Conservation (phyloP, 202 grass and related monocot species). For the Hordeum pubiflorum region DNA sequence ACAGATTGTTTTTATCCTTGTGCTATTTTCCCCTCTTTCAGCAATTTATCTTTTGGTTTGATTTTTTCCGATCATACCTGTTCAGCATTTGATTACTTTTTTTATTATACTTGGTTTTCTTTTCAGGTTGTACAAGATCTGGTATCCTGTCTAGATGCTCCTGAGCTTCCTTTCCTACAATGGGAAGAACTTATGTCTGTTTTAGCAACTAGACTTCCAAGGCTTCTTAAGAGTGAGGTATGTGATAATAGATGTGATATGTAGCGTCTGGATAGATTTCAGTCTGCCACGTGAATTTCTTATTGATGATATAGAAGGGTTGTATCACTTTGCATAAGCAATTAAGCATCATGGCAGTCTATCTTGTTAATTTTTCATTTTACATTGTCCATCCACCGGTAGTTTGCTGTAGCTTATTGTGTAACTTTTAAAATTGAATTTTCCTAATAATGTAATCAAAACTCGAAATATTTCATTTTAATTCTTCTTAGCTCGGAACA, state of each 20-base stretch:
- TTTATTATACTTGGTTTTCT: not conserved
- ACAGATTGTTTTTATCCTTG: not conserved
- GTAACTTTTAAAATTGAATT: not conserved
- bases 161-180: constrained; percentile 72
- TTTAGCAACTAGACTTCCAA: constrained; percentile 66
- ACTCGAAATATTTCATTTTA: not conserved
- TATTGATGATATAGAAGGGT: constrained; percentile 1
- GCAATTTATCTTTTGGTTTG: constrained; percentile 2
- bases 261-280: constrained; percentile 4
- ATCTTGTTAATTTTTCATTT: not conserved
- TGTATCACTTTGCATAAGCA: not conserved
- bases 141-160: constrained; percentile 47
- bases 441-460: not conserved
- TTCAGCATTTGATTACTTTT: not conserved
- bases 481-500: not conserved
- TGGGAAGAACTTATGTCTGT: constrained; percentile 87
- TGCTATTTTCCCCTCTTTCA: constrained; percentile 2
- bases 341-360: not conserved
- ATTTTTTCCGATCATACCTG: not conserved
- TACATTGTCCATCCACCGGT: not conserved
- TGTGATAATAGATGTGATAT: not conserved
- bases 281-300: not conserved
- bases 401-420: not conserved
- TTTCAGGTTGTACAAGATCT: constrained; percentile 65
- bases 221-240: constrained; percentile 65